Evolutionary conservation across 495 filamentous ascomycete species (phyloP), one percentile per base, ranked within the genome.

Genomic region (Amniculicola lignicola): DNA sequence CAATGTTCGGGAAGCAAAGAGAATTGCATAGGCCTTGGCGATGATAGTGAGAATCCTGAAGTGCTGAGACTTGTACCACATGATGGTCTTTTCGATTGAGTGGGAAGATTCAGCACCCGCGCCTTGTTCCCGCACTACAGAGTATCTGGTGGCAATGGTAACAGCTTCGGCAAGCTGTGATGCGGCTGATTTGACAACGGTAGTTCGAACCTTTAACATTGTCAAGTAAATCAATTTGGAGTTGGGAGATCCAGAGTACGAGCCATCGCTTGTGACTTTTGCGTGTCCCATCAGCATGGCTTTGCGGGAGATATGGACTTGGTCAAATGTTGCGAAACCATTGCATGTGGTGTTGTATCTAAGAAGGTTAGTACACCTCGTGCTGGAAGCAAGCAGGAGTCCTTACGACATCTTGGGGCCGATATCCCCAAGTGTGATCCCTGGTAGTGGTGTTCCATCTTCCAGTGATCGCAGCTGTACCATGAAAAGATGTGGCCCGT

Each of bases 401-500:
- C 7, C 27, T 15, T 35, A 35, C 28, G 61, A 57, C 37, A 63
- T 60, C 37, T 71, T 71, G 11, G 59, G 37, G 23, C 67, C 69
- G 9, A 68, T 41, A 25, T 71, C 67, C 23, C 64, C 63, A 6
- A 71, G 50, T 24, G 64, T 62, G 29, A 68, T 59, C 0, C 67
- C 67, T 33, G 53, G 57, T 55, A 68, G 44, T 5, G 62, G 61
- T 33, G 50, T 60, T 18, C 56, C 49, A 14, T 65, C 63, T 10
- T 63, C 51, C 12, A 69, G 42, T 2, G 65, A 64, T 15, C 67
- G 54, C 4, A 71, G 50, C 41, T 71, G 67, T 4, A 64, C 52
- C 21, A 71, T 52, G 48, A 71, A 68, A n/a, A 68, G 44, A 56
- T 71, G 69, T 10, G 61, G 54, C n/a, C 69, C 67, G 33, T 65